Conservation (phyloP, 371 early-diverging fungal genomes). For the Lichtheimia ornata region DNA sequence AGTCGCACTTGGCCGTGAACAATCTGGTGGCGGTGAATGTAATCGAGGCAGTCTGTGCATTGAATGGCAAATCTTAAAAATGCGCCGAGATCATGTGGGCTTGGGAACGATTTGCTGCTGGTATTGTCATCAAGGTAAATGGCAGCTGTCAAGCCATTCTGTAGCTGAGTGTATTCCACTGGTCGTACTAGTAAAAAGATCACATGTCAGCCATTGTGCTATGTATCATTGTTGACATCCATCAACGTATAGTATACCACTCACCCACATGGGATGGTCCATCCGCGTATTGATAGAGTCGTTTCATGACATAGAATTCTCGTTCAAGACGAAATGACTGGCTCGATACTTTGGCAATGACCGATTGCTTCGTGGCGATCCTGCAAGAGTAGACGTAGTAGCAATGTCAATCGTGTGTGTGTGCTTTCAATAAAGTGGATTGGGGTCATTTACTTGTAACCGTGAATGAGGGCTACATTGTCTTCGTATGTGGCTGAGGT, state of each 20-base stretch:
- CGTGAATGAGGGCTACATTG: conserved; percentile 38
- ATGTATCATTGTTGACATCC: neutral
- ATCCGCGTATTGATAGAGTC: conserved; percentile 36
- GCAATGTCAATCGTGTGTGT: neutral
- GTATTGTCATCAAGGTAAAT: conserved; percentile 39
- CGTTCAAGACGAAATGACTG: conserved; percentile 42
- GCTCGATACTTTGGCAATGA: conserved; percentile 41
- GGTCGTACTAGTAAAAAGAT: conserved; percentile 29
- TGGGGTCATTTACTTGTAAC: conserved; percentile 30
- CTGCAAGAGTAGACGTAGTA: neutral
- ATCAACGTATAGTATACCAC: neutral
- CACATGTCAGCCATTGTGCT: neutral
- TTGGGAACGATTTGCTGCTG: conserved; percentile 16
- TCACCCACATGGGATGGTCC: conserved; percentile 38
- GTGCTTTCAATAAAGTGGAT: neutral
- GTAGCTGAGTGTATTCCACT: conserved; percentile 36
- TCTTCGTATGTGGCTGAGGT: conserved; percentile 34
- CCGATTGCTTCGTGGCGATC: conserved; percentile 23
- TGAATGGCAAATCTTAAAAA: conserved; percentile 49
- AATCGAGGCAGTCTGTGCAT: conserved; percentile 44
- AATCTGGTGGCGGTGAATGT: conserved; percentile 40
- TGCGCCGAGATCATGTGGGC: conserved; percentile 32
- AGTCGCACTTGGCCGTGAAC: conserved; percentile 47
- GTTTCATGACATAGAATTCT: conserved; percentile 44
- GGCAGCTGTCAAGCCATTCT: conserved; percentile 36